Percentiles rank a stretch among this genome's conserved stretches.
Evolutionary conservation across 78 protist genomes (phyloP).

Genomic region (slime mould (Dictyostelium discoideum)): dicty_2.7 NC_007088.5:2444001-2444500

Average conservation of each 20-base stretch:
- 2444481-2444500: not conserved
- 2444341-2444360: constrained; percentile 12
- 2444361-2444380: constrained; percentile 12
- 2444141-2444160: not conserved
- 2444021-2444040: not conserved
- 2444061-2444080: not conserved
- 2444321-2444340: constrained; percentile 77
- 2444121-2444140: not conserved
- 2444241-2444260: constrained; percentile 47
- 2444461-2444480: not conserved
- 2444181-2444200: constrained; percentile 69
- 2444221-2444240: constrained; percentile 6
- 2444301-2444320: constrained; percentile 19
- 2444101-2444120: not conserved
- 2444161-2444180: constrained; percentile 21
- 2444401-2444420: not conserved
- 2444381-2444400: constrained; percentile 43
- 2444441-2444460: not conserved
- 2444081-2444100: not conserved
- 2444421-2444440: not conserved
- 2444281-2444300: constrained; percentile 18
- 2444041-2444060: not conserved
- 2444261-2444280: constrained; percentile 46
- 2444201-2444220: constrained; percentile 34
- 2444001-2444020: not conserved